Evolutionary conservation across 2,329 filamentous ascomycete genomes (phyloP), one percentile per base, ranked within the genome.

Genomic region (Pseudocercospora musae): DNA sequence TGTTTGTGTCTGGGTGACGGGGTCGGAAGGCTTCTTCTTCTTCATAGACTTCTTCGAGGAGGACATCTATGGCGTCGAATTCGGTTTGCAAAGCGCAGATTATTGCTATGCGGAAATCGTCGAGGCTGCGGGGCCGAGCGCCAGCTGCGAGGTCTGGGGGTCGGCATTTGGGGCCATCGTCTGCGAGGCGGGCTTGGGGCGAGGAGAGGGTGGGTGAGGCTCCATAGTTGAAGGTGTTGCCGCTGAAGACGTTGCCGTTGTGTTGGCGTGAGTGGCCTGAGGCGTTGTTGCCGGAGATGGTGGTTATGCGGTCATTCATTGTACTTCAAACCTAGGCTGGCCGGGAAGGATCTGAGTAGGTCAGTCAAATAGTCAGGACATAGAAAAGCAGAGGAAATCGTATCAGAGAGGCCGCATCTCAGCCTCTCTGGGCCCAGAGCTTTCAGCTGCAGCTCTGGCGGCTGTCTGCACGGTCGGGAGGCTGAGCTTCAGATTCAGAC

Each of bases 381-480:
- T 40, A 40, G 37, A 15, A 29, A 25, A 31, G 48, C 4, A n/a
- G 25, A 52, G 48, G 48, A 25, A 31, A 29, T 23, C 48, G 23
- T 13, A 11, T 48, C 20, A 52, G 25, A 27, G 23, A 52, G 23
- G 15, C 25, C 8, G 10, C 48, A 27, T 13, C 48, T 52, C 48
- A 29, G 48, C 25, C 21, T 52, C 13, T 9, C 4, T n/a, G 25
- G 25, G 25, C 18, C 53, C 27, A 42, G 31, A 56, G 60, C 52
- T 44, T 44, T 62, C 57, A 62, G 57, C 60, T 62, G 42, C 57
- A 63, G 61, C 61, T 60, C 33, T 21, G 57, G 48, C 48, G 48
- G 48, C 21, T 25, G 18, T n/a, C 44, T 23, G 44, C 44, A 48
- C 13, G 44, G 37, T 15, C 44, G 4, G 31, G 48, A 52, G 48